Percentiles rank a stretch among this genome's conserved stretches.
Evolutionary conservation across 371 early-diverging fungal genomes (phyloP).

Genomic region (Lichtheimia hyalospora): DNA sequence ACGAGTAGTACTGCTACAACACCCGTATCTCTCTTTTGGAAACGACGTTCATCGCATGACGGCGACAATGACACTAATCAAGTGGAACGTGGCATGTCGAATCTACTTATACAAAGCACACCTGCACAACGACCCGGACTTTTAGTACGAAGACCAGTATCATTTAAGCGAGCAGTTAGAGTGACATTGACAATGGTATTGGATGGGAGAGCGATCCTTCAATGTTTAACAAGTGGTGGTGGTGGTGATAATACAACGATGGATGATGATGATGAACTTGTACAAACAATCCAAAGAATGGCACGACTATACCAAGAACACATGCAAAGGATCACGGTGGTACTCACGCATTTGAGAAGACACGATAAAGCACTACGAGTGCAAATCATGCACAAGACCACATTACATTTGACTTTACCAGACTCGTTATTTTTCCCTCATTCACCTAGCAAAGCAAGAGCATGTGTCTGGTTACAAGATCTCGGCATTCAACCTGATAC

Average conservation of each 20-base stretch:
- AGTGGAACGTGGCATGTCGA: slow-evolving; percentile 4
- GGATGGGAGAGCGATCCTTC: not conserved
- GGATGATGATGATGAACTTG: not conserved
- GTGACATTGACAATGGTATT: not conserved
- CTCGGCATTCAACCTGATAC: slow-evolving; percentile 17
- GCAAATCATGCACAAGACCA: not conserved
- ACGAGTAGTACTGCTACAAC: too few relatives aligned
- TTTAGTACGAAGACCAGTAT: slow-evolving; percentile 5
- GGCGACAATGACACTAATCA: too few relatives aligned
- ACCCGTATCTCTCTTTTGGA: too few relatives aligned
- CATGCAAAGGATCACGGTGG: not conserved
- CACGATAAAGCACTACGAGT: not conserved
- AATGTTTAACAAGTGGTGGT: too few relatives aligned
- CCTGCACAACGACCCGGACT: not conserved
- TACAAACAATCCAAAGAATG: slow-evolving; percentile 4
- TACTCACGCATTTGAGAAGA: not conserved
- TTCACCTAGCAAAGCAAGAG: slow-evolving; percentile 4
- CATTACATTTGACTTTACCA: not conserved
- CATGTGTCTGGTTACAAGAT: slow-evolving; percentile 11
- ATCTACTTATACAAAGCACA: not conserved
- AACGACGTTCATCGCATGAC: too few relatives aligned
- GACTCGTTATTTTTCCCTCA: slow-evolving; percentile 2
- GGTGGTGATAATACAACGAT: not conserved
- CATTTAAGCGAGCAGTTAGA: not conserved
- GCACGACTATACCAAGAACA: slow-evolving; percentile 2